Percentiles rank a stretch among this genome's conserved stretches.
phyloP scores from a whole-genome alignment of 1,284 basidiomycete species.

The Hemileia vastatrix region DNA sequence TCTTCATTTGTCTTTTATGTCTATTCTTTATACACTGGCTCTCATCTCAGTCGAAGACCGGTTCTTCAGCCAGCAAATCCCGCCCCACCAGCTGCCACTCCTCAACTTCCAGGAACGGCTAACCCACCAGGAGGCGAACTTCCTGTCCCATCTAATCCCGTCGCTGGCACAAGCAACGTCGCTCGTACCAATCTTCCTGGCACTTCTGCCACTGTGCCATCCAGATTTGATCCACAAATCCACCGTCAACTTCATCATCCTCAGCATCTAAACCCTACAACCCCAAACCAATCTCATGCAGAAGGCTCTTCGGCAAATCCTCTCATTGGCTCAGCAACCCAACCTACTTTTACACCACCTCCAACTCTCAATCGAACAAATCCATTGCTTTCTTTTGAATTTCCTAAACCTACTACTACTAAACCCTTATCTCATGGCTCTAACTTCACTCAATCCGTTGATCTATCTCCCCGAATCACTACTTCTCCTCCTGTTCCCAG shows the following conservation, averaged over 20 bases:
- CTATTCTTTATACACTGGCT: neutral
- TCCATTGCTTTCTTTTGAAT: constrained; percentile 14
- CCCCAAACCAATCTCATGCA: too few species aligned
- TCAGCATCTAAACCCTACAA: too few species aligned
- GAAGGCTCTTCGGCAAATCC: too few species aligned
- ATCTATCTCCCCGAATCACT: neutral
- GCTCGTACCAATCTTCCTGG: too few species aligned
- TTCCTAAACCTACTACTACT: neutral
- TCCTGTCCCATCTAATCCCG: too few species aligned
- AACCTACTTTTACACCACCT: too few species aligned
- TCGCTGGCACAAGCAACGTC: too few species aligned
- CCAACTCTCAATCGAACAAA: too few species aligned
- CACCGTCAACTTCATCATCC: too few species aligned
- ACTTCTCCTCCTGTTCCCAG: neutral
- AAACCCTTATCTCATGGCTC: neutral
- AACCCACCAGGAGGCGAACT: neutral
- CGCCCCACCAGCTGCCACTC: neutral
- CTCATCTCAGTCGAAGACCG: constrained; percentile 4
- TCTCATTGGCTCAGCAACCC: too few species aligned
- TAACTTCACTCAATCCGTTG: neutral
- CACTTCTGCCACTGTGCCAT: too few species aligned
- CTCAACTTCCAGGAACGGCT: neutral
- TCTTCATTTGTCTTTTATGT: neutral
- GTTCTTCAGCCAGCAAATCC: constrained; percentile 13
- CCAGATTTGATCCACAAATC: too few species aligned